Percentiles rank a stretch among this genome's conserved stretches.
These are phyloP conservation scores for Athelia psychrophila DNA, from an alignment of 1,284 basidiomycete genomes.

Conservation along the genomic window DNA sequence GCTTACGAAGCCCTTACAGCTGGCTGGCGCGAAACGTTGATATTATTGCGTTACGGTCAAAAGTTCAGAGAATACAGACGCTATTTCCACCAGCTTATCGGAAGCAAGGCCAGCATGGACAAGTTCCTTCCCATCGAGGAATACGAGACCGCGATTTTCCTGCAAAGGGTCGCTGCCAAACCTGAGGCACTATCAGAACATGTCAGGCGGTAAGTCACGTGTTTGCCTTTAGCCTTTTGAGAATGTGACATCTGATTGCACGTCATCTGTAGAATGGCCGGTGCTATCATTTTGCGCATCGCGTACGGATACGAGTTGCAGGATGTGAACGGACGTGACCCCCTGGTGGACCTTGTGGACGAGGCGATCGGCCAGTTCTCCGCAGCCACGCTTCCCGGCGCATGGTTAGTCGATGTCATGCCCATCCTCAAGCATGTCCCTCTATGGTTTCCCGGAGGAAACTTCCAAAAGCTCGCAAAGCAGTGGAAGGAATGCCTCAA, in stretches of 20 bases:
- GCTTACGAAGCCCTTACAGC: slow-evolving; percentile 8
- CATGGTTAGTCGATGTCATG: slow-evolving; percentile 16
- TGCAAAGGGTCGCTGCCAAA: slow-evolving; percentile 20
- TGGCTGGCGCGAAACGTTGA: slow-evolving; percentile 32
- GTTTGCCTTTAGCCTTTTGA: neutral
- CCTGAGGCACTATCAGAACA: slow-evolving; percentile 22
- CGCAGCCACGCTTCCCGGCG: slow-evolving; percentile 10
- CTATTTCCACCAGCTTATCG: slow-evolving; percentile 29
- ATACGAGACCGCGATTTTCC: slow-evolving; percentile 23
- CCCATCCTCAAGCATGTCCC: slow-evolving; percentile 19
- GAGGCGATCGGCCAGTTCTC: slow-evolving; percentile 12
- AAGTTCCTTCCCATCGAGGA: slow-evolving; percentile 27
- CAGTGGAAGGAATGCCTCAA: slow-evolving; percentile 13
- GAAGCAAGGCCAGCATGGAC: slow-evolving; percentile 26
- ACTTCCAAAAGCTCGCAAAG: slow-evolving; percentile 16
- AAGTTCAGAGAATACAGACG: slow-evolving; percentile 28
- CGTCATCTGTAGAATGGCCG: neutral
- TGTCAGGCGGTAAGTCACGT: neutral
- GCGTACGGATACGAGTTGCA: slow-evolving; percentile 13
- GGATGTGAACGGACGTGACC: slow-evolving; percentile 9
- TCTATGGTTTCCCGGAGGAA: slow-evolving; percentile 23
- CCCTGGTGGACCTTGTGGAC: slow-evolving; percentile 12
- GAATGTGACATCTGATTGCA: neutral
- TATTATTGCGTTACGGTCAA: slow-evolving; percentile 27
- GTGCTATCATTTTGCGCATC: slow-evolving; percentile 10